phyloP scores from a whole-genome alignment of 2,329 filamentous ascomycete genomes.

The Phaeosphaeriaceae sp. region DNA sequence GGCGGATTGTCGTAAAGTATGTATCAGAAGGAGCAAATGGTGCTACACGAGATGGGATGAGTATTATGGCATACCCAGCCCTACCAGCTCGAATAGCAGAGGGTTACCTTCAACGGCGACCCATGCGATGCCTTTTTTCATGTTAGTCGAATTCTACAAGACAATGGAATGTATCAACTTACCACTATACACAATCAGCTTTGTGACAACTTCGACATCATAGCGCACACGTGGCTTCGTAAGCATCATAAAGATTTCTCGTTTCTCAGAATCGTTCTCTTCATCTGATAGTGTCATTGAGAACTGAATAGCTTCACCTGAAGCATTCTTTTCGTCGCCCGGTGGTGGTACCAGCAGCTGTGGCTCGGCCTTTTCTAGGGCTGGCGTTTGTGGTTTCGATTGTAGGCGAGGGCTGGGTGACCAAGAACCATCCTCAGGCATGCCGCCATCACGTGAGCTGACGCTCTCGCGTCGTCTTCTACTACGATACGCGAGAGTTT shows the following conservation, averaged over 20 bases:
- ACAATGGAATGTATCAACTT: conserved; percentile 39
- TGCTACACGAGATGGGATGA: background rate
- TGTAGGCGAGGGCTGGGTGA: conserved; percentile 19
- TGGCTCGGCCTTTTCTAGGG: conserved; percentile 37
- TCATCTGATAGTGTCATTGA: conserved; percentile 35
- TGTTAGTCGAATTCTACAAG: background rate
- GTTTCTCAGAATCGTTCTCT: conserved; percentile 49
- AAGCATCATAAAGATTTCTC: conserved; percentile 81
- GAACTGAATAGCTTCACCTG: conserved; percentile 30
- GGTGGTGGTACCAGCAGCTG: conserved; percentile 39
- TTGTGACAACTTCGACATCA: conserved; percentile 98
- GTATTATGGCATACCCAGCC: conserved; percentile 47
- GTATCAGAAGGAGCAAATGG: too few relatives aligned
- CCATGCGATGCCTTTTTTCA: conserved; percentile 78
- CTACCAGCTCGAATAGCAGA: conserved; percentile 70
- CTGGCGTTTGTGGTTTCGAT: conserved; percentile 35
- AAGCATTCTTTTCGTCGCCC: conserved; percentile 40
- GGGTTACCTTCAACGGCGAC: conserved; percentile 78
- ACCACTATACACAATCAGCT: conserved; percentile 94
- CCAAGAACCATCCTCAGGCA: conserved; percentile 36
- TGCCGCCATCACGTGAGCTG: conserved; percentile 48
- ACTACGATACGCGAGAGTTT: conserved; percentile 90
- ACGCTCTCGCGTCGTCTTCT: conserved; percentile 67
- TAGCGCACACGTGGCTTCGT: conserved; percentile 90
- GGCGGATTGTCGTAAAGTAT: too few relatives aligned